Conservation (phyloP, 2,329 filamentous ascomycete species). For the Rutstroemia sp. region DNA sequence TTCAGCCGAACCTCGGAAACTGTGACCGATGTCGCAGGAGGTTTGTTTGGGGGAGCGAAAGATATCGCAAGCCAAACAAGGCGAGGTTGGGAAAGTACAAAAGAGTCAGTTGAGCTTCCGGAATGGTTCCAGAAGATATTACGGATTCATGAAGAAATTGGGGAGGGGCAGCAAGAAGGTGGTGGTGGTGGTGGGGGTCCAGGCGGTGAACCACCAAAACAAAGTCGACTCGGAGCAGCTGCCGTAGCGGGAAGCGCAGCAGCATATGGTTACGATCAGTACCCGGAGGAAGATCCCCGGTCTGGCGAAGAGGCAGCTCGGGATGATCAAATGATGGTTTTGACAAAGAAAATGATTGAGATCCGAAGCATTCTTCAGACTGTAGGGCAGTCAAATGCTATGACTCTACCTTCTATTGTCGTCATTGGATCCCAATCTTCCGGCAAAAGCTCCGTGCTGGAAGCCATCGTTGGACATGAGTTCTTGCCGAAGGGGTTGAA, state of each 20-base stretch:
- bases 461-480: conserved; percentile 95
- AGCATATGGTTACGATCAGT: conserved; percentile 71
- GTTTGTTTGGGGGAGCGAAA: conserved; percentile 63
- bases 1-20: conserved; percentile 67
- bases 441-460: conserved; percentile 93
- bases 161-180: conserved; percentile 33
- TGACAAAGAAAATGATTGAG: conserved; percentile 99
- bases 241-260: conserved; percentile 63
- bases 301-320: conserved; percentile 60
- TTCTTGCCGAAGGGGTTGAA: conserved; percentile 97
- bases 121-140: conserved; percentile 77
- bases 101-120: conserved; percentile 62
- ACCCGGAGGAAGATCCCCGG: conserved; percentile 56
- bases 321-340: conserved; percentile 98
- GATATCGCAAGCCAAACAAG: conserved; percentile 73
- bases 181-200: conserved; percentile 34
- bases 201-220: conserved; percentile 43
- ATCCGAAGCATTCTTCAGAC: conserved; percentile 86
- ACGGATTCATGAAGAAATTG: conserved; percentile 51
- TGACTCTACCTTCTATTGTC: conserved; percentile 94
- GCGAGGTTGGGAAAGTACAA: conserved; percentile 76
- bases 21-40: conserved; percentile 60
- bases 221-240: conserved; percentile 55
- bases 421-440: conserved; percentile 98
- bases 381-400: conserved; percentile 81